phyloP scores from a whole-genome alignment of 768 basidiomycete genomes.

The Candolleomyces aberdarensis region DNA sequence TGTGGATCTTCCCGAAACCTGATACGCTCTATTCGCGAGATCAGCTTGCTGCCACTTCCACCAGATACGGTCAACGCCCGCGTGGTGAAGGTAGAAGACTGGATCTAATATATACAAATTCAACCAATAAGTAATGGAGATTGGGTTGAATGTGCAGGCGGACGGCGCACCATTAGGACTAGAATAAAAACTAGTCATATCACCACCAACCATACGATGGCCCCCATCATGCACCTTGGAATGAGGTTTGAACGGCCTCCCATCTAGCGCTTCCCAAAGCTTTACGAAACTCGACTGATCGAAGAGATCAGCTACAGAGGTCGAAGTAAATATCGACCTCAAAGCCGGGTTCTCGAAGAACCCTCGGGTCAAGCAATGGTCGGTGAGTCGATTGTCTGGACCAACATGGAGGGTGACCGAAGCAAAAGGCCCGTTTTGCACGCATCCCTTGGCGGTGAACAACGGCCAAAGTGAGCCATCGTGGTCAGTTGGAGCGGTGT shows the following conservation, averaged over 20 bases:
- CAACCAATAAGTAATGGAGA: background rate
- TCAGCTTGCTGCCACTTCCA: conserved; percentile 2
- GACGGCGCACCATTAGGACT: background rate
- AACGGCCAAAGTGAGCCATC: background rate
- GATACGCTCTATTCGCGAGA: background rate
- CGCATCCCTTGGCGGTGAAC: background rate
- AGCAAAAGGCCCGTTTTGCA: background rate
- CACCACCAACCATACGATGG: background rate
- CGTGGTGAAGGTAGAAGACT: background rate
- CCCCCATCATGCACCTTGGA: background rate
- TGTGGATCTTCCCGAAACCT: background rate
- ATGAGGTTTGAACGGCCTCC: background rate
- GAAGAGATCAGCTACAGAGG: background rate
- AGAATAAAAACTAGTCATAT: background rate
- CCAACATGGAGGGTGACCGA: background rate
- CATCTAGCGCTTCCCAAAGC: background rate
- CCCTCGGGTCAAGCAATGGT: conserved; percentile 1
- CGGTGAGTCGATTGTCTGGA: background rate
- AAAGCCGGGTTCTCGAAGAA: background rate
- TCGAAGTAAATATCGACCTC: background rate
- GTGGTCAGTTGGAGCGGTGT: background rate
- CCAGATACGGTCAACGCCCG: background rate
- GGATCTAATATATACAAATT: background rate
- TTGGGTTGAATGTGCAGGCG: background rate
- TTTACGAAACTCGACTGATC: background rate